Base-by-base conservation (phyloP, 345 rosid genomes). In the Physaria fendleri region DNA sequence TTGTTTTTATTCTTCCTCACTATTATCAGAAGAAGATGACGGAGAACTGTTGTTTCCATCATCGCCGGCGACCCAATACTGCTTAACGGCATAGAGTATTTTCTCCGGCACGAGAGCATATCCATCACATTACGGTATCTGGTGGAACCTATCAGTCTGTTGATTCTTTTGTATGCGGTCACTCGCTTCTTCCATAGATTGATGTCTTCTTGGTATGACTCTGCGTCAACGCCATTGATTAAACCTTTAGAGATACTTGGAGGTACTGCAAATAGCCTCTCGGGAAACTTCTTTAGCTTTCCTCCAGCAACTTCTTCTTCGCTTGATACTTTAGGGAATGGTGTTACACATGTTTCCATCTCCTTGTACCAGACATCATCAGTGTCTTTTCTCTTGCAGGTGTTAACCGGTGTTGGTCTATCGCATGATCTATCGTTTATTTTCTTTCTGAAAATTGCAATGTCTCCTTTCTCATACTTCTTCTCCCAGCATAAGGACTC, bases 401-500 rank as follows among this genome's bases (percentile, higher is more conserved):
- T 62, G 41, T 70, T 63, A 55, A 73, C 50, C 50, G 74, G 73
- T 72, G 72, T 54, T 11, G 40, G 8, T 9, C 45, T 60, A 45
- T 59, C 59, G 15, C 92, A 85, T 14, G 79, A 61, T 46, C 63
- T 62, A n/a, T 73, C 64, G 42, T 77, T 82, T 29, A 53, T 55
- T 61, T 78, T 77, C 75, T 85, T 85, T 50, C 76, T 77, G 84
- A 84, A 82, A 15, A 85, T 63, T 20, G 92, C 88, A 37, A 77
- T 78, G 66, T 82, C 86, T 46, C 84, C 86, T 41, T 69, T 62
- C 56, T 85, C 86, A 51, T 74, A 68, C 80, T 77, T 82, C 81
- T 85, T 85, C 42, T 80, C 86, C 88, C 92, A 85, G 67, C 92
- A 85, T 64, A 82, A 78, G 44, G 75, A 77, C 61, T 75, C 72